Evolutionary conservation across 2,329 filamentous ascomycete genomes (phyloP), one percentile per base, ranked within the genome.

Genomic region (Talaromyces pinophilus): DNA sequence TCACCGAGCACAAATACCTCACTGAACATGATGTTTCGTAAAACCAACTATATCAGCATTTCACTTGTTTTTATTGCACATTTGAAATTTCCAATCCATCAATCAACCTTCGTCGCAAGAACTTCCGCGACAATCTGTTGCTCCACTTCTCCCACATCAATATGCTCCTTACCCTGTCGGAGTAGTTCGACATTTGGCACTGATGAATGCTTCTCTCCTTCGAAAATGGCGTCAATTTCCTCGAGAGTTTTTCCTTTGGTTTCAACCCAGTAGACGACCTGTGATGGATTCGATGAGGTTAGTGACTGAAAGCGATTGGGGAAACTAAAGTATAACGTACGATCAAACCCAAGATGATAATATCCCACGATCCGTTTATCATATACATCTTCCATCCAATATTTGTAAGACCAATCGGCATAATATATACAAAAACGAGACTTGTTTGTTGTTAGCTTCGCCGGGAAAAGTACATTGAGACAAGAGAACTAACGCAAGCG

Each of bases 341-440:
- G 35, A 83, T 81, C 40, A 81, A 73, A 5, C 74, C 8, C n/a
- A 63, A 52, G 8, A 67, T 62, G 5, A 52, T 25, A 4, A 83
- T 75, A 66, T 83, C 79, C 75, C 77, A 81, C 0, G 75, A 75
- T 3, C 73, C 82, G 65, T 84, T 84, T 62, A 84, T 76, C 70
- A 84, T 81, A 67, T 82, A 84, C 74, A 79, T 80, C 67, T 79
- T 81, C 79, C 79, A 83, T 1, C 80, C 80, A 19, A 83, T 81
- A 42, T 76, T 79, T 2, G 71, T 71, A 0, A 82, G 70, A 0
- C 78, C 79, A 61, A 81, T 82, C 1, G 81, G 80, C 72, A 82
- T 80, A 35, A 80, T 75, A 67, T 79, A 81, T 0, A 76, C 76
- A 38, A 79, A 74, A 0, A 82, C 65, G 5, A 81, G 70, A 33